Base-by-base conservation (phyloP, 192 early-diverging fungal species). In the Coemansia sp. region DNA sequence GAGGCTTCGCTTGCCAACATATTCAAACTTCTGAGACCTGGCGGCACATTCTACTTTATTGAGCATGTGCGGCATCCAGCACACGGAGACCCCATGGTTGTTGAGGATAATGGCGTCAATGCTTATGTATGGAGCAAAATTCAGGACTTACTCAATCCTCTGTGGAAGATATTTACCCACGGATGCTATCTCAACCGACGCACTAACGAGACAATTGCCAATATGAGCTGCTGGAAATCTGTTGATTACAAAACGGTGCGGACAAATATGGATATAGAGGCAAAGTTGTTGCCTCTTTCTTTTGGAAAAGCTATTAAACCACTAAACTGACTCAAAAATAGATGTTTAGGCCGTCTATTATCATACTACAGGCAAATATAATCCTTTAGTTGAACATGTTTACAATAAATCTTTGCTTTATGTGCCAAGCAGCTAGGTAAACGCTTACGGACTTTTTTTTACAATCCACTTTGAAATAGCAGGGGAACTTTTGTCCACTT, bases 391-490 rank as follows among this genome's bases (percentile, higher is more conserved):
- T 16, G 14, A 50, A 42, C 7, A 23, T 42, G 5, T 32, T 32
- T 14, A 30, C 30, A 55, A 55, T 32, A 55, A 30, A 55, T 16
- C 32, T 7, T 46, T 47, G 73, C 58, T 7, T 47, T 42, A 80
- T 58, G 74, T 71, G 45, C 74, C 77, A 6, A 80, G 65, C 25
- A 80, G 64, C 45, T 69, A 65, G 16, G 66, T 60, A 55, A 75
- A 75, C 10, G 72, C 61, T 80, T 89, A 90, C 14, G 91, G 87
- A 65, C 89, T 93, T 68, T 95, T 96, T n/a, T n/a, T n/a, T 7
- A 89, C 87, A 82, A 94, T 96, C 79, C 92, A 94, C 58, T 91
- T 87, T 27, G 95, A 91, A 76, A 98, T 83, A 6, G 93, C 85
- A 18, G 83, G 83, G 81, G 96, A 96, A n/a, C n/a, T 88, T 71